Percentiles rank a stretch among this genome's conserved stretches.
Conservation (phyloP, 2,329 filamentous ascomycete genomes). For the Diaporthe citri region DNA sequence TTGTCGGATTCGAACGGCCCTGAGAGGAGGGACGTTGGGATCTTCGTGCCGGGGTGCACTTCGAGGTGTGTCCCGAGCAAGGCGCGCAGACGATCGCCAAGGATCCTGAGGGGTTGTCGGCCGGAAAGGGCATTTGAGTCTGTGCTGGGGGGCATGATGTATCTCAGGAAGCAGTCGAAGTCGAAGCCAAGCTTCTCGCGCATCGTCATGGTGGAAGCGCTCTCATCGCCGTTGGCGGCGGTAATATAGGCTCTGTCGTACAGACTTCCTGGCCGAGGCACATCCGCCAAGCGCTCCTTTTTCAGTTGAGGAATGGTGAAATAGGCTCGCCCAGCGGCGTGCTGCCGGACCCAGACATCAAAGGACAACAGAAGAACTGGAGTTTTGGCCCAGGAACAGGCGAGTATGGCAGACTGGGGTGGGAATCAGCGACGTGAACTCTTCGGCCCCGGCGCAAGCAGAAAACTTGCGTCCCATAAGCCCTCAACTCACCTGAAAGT, state of each 20-base stretch:
- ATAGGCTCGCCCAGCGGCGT: conserved; percentile 52
- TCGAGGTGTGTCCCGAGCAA: conserved; percentile 42
- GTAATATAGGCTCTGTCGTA: conserved; percentile 35
- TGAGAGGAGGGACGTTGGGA: conserved; percentile 46
- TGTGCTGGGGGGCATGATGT: not conserved
- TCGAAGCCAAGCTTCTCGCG: conserved; percentile 37
- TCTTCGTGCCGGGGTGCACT: conserved; percentile 43
- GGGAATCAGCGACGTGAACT: not conserved
- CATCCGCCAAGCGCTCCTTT: conserved; percentile 30
- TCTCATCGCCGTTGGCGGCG: not conserved
- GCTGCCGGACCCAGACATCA: conserved; percentile 59
- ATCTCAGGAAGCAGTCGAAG: conserved; percentile 15
- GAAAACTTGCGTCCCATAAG: not conserved
- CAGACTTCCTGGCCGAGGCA: conserved; percentile 34
- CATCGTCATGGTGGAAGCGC: conserved; percentile 31
- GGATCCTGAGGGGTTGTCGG: not conserved
- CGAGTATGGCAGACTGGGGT: conserved; percentile 53
- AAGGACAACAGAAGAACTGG: conserved; percentile 61
- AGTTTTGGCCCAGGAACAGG: conserved; percentile 59
- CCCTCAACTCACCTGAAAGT: conserved; percentile 57
- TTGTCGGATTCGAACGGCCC: conserved; percentile 43
- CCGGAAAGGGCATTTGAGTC: not conserved
- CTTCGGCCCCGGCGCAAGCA: not conserved
- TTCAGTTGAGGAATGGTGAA: conserved; percentile 33
- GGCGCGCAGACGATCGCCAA: conserved; percentile 12